phyloP scores from a whole-genome alignment of 495 filamentous ascomycete genomes.

The Talaromyces borbonicus region DNA sequence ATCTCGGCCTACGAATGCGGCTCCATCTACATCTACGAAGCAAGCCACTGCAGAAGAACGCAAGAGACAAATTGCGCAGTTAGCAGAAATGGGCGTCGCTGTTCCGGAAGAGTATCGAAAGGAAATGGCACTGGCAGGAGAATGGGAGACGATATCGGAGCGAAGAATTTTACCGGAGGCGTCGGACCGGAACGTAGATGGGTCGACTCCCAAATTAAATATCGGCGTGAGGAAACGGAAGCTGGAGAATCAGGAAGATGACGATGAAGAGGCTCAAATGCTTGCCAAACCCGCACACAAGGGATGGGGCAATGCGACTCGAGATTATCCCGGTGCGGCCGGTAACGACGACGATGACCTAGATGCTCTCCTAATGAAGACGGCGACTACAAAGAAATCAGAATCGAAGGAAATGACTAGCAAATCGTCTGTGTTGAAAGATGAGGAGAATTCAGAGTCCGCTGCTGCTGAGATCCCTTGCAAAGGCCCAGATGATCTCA shows the following conservation, averaged over 20 bases:
- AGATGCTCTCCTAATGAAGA: conserved; percentile 55
- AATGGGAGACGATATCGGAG: conserved; percentile 71
- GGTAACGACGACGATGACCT: conserved; percentile 51
- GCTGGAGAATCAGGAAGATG: conserved; percentile 40
- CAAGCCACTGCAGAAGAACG: conserved; percentile 54
- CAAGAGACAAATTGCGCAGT: conserved; percentile 75
- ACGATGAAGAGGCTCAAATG: conserved; percentile 51
- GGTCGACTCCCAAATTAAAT: conserved; percentile 16
- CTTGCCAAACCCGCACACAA: conserved; percentile 52
- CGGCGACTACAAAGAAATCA: conserved; percentile 34
- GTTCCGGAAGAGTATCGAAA: conserved; percentile 70
- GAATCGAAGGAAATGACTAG: conserved; percentile 6
- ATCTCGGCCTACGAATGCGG: conserved; percentile 9
- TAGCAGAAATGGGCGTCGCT: conserved; percentile 77
- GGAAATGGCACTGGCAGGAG: conserved; percentile 81
- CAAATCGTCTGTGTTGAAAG: background rate
- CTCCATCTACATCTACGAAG: conserved; percentile 14
- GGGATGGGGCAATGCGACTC: conserved; percentile 67
- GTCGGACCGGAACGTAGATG: conserved; percentile 29
- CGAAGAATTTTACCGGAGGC: conserved; percentile 26
- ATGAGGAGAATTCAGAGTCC: background rate
- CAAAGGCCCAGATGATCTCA: conserved; percentile 17
- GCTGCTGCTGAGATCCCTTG: conserved; percentile 10
- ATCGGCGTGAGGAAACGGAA: conserved; percentile 63
- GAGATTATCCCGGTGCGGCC: conserved; percentile 47